phyloP scores from a whole-genome alignment of 2,329 filamentous ascomycete species.

The Ophiostoma montium region DNA sequence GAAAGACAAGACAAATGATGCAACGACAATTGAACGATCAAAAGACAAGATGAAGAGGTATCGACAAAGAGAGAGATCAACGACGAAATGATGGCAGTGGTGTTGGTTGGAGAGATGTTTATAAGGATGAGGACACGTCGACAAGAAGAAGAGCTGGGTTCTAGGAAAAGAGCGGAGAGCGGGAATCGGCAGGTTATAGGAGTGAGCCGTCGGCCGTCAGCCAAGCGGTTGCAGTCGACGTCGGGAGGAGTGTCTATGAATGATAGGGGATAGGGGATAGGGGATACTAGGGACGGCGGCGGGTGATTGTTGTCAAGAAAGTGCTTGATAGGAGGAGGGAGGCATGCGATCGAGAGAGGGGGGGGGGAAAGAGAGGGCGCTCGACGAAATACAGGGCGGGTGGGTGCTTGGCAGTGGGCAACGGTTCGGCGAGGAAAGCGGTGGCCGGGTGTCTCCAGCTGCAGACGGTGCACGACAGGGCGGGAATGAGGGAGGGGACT shows the following conservation, averaged over 20 bases:
- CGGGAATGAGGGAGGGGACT: not conserved
- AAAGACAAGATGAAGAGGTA: not conserved
- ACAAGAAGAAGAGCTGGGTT: not conserved
- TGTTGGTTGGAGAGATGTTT: not conserved
- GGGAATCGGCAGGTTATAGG: not conserved
- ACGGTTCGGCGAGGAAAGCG: not conserved
- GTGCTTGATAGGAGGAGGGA: too few species aligned
- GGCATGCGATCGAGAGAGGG: not conserved
- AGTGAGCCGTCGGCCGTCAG: not conserved
- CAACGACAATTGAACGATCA: not conserved
- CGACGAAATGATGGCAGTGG: not conserved
- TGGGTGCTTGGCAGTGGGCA: not conserved
- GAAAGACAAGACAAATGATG: not conserved
- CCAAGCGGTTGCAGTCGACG: not conserved
- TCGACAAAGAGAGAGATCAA: not conserved
- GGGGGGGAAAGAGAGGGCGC: not conserved
- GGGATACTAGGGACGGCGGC: not conserved
- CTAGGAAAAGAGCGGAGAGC: not conserved
- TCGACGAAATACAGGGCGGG: not conserved
- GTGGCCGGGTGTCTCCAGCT: not conserved
- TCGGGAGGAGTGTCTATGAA: not conserved
- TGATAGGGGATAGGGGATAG: not conserved
- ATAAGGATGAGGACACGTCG: not conserved
- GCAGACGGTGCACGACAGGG: conserved; percentile 1
- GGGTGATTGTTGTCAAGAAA: not conserved